phyloP scores from a whole-genome alignment of 139 green algal species.

The Nannochloris sp. region DNA sequence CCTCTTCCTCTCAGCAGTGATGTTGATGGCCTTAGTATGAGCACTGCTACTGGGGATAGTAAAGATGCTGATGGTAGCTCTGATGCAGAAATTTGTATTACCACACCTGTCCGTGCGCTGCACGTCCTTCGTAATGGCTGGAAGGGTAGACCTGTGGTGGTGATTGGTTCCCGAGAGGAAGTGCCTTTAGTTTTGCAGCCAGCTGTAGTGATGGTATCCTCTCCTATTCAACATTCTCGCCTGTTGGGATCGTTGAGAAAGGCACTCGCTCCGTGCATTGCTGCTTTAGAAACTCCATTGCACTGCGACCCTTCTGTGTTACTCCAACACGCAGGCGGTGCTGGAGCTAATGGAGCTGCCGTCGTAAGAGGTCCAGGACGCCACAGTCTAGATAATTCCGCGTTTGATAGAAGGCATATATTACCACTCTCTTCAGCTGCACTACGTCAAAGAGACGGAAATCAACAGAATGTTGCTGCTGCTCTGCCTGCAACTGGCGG shows the following conservation, averaged over 20 bases:
- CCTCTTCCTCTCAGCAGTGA: not conserved
- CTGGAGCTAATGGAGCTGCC: not conserved
- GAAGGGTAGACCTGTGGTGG: slow-evolving; percentile 50
- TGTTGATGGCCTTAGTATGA: not conserved
- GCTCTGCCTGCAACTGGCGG: slow-evolving; percentile 1
- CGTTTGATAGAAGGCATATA: slow-evolving; percentile 22
- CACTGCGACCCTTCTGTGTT: slow-evolving; percentile 8
- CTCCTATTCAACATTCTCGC: slow-evolving; percentile 3
- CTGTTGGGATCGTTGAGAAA: slow-evolving; percentile 9
- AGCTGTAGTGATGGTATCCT: slow-evolving; percentile 16
- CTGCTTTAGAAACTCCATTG: not conserved
- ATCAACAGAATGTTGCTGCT: not conserved
- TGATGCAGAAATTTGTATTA: slow-evolving; percentile 35
- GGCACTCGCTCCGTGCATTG: slow-evolving; percentile 1
- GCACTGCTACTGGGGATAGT: not conserved
- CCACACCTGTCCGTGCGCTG: slow-evolving; percentile 22
- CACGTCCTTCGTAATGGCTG: slow-evolving; percentile 32
- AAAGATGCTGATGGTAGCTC: too few species aligned
- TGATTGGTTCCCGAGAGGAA: slow-evolving; percentile 30
- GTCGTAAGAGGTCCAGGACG: slow-evolving; percentile 14
- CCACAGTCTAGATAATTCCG: slow-evolving; percentile 44
- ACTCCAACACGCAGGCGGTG: not conserved
- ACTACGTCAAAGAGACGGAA: not conserved
- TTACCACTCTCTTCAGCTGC: not conserved
- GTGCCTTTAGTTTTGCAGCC: slow-evolving; percentile 33